Percentiles rank a stretch among this genome's conserved stretches.
Evolutionary conservation across 2,329 filamentous ascomycete species (phyloP).

Genomic region (Neopestalotiopsis sp.): DNA sequence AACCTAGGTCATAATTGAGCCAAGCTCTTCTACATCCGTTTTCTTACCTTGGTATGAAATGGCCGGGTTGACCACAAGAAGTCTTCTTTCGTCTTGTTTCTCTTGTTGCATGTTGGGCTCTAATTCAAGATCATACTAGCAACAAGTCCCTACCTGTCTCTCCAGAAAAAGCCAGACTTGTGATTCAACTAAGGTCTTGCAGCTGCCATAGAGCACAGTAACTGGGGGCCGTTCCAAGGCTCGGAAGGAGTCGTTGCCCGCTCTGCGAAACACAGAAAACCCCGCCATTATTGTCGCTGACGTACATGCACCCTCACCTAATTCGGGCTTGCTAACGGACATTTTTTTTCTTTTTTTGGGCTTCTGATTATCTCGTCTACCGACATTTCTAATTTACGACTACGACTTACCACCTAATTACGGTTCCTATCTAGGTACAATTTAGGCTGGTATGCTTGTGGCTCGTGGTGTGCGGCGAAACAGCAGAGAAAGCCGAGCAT

Average conservation of each 20-base stretch:
- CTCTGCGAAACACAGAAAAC: conserved; percentile 18
- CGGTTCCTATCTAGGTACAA: background rate
- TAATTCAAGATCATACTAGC: too few relatives aligned
- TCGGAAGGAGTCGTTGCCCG: conserved; percentile 9
- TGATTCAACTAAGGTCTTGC: too few relatives aligned
- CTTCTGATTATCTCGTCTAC: background rate
- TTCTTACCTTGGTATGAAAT: background rate
- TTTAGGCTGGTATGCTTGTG: background rate
- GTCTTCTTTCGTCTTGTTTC: background rate
- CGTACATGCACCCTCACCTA: conserved; percentile 4
- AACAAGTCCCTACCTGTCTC: background rate
- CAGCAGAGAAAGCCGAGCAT: conserved; percentile 1
- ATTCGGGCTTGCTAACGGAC: background rate
- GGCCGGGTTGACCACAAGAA: background rate
- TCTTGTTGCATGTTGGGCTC: too few relatives aligned
- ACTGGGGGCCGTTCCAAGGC: background rate
- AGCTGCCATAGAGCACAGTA: background rate
- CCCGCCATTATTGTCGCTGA: conserved; percentile 19
- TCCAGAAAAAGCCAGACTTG: background rate
- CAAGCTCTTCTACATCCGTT: background rate
- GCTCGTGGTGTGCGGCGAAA: background rate
- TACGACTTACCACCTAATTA: too few relatives aligned
- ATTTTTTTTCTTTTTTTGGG: conserved; percentile 4
- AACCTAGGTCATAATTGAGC: background rate
- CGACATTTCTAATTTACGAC: background rate